A percentile compares a stretch with the other conserved stretches of the same genome.
Conservation (phyloP, 805 yeast species). For the Kodamaea restingae region DNA sequence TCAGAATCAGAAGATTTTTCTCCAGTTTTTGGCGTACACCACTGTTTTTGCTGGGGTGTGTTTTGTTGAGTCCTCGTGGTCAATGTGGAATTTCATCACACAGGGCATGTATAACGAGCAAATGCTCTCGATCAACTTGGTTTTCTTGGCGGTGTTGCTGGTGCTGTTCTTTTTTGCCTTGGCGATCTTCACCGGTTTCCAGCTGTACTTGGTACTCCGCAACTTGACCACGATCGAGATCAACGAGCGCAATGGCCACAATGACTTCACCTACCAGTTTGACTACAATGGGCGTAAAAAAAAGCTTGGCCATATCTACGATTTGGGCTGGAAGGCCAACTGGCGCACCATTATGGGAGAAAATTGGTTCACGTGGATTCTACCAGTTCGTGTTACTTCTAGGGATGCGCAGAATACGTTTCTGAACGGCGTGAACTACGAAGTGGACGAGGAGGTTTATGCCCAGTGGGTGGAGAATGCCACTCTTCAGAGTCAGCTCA, state of each 20-base stretch:
- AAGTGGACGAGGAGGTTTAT: slow-evolving; percentile 41
- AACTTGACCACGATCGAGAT: slow-evolving; percentile 84
- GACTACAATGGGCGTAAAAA: slow-evolving; percentile 38
- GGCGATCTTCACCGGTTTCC: slow-evolving; percentile 49
- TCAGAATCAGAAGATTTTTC: slow-evolving; percentile 71
- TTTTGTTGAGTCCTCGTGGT: slow-evolving; percentile 34
- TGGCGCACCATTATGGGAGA: slow-evolving; percentile 74
- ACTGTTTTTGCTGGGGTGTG: slow-evolving; percentile 45
- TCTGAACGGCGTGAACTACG: slow-evolving; percentile 50
- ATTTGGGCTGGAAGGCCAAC: slow-evolving; percentile 62
- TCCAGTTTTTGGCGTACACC: slow-evolving; percentile 64
- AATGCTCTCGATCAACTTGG: slow-evolving; percentile 52
- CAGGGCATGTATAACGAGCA: slow-evolving; percentile 34
- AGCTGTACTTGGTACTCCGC: slow-evolving; percentile 51
- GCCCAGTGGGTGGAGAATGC: slow-evolving; percentile 39
- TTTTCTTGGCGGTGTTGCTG: slow-evolving; percentile 57
- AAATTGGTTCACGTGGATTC: slow-evolving; percentile 59
- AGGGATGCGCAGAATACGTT: slow-evolving; percentile 15
- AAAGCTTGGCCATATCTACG: slow-evolving; percentile 64
- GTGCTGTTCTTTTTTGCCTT: slow-evolving; percentile 50
- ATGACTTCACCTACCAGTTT: slow-evolving; percentile 32
- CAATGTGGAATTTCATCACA: slow-evolving; percentile 47
- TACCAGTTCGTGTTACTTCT: slow-evolving; percentile 46
- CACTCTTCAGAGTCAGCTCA: slow-evolving; percentile 43
- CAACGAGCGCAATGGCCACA: slow-evolving; percentile 50